phyloP scores from a whole-genome alignment of 2,329 filamentous ascomycete genomes.

The Epichloe brachyelytri region DNA sequence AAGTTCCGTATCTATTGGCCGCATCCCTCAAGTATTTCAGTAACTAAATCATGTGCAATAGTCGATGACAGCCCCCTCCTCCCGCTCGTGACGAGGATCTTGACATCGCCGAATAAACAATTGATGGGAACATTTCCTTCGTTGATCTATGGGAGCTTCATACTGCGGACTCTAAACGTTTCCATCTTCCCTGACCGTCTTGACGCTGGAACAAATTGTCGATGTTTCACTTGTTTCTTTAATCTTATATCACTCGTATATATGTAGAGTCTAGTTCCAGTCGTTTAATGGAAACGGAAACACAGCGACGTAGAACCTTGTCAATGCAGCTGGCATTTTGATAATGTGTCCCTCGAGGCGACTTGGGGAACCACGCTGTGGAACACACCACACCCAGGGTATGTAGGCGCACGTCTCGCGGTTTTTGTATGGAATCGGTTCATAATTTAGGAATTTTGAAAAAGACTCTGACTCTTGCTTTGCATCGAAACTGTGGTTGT shows the following conservation, averaged over 20 bases:
- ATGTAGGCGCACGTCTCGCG: slow-evolving; percentile 5
- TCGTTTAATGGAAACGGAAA: slow-evolving; percentile 10
- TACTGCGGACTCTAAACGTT: slow-evolving; percentile 2
- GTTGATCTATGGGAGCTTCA: background rate
- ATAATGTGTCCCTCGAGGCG: background rate
- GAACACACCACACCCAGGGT: background rate
- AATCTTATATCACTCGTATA: slow-evolving; percentile 7
- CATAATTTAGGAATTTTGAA: background rate
- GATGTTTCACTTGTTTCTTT: background rate
- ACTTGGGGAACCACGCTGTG: slow-evolving; percentile 2
- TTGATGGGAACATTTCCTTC: background rate
- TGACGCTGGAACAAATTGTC: background rate
- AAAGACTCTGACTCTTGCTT: background rate
- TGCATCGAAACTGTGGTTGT: background rate
- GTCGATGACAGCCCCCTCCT: slow-evolving; percentile 59
- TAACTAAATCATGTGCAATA: background rate
- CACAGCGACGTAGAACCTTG: slow-evolving; percentile 13
- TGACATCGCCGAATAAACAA: slow-evolving; percentile 69
- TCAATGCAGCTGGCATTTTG: slow-evolving; percentile 3
- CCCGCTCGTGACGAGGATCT: slow-evolving; percentile 76
- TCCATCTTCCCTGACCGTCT: slow-evolving; percentile 10
- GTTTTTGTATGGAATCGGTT: slow-evolving; percentile 6
- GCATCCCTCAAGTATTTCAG: background rate
- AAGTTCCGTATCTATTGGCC: slow-evolving; percentile 6
- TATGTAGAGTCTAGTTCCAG: slow-evolving; percentile 9